Evolutionary conservation across 2,329 filamentous ascomycete species (phyloP), one percentile per base, ranked within the genome.

Genomic region (Xylaria sp.): DNA sequence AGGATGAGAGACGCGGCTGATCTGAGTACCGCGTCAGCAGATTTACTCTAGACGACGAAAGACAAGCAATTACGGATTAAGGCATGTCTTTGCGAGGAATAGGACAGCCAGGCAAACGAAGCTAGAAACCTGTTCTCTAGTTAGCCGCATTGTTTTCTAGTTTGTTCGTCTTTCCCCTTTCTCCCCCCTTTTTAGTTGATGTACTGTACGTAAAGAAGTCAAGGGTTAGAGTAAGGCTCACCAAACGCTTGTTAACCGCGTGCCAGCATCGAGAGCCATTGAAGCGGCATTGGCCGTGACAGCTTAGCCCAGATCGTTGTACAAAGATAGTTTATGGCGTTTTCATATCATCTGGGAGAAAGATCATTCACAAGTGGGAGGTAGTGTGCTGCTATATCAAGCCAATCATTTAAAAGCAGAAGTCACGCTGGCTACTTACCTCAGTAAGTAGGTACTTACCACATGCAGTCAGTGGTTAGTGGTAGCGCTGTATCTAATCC

Each of bases 101-200:
- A 79, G 2, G 81, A 82, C 15, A 87, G 79, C 78, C 84, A 87
- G 52, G 83, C 74, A 75, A 87, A 86, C 2, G 84, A 86, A 55
- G 80, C 74, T 15, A 85, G 74, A 69, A 84, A 82, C 74, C 85
- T 87, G 46, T 1, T 56, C 8, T 37, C 32, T 6, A 44, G 41
- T 71, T 44, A 70, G 63, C 37, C 4, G 3, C 39, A 48, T 70
- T 32, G 20, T 64, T 41, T 58, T 70, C 28, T n/a, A 23, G 8
- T 52, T 44, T 18, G 8, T 25, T 28, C 32, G 44, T 48, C n/a
- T 3, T 48, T 20, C n/a, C 9, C n/a, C 9, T 23, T n/a, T n/a
- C n/a, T n/a, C 7, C 15, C 41, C 18, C 15, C 41, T 7, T 48
- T 20, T 48, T 23, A 20, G 3, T 48, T 46, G 44, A 7, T n/a